phyloP scores from a whole-genome alignment of 1,284 basidiomycete species.

The Cutaneotrichosporon sp. region DNA sequence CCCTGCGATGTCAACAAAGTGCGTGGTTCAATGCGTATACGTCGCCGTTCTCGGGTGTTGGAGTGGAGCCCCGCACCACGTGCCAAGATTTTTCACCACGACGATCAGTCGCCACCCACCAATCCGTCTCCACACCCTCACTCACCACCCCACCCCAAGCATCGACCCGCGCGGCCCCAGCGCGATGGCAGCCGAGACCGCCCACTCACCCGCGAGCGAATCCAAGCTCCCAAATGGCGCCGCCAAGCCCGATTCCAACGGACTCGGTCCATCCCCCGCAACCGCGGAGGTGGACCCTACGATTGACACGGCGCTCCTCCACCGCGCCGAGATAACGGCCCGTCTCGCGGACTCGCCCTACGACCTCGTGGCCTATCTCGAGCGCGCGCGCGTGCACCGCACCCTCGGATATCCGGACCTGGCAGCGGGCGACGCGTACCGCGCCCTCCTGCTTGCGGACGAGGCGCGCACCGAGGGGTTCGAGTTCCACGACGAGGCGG shows the following conservation, averaged over 20 bases:
- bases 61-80: neutral
- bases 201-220: neutral
- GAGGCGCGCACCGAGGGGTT: slow-evolving; percentile 15
- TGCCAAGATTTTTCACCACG: neutral
- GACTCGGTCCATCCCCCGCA: neutral
- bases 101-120: neutral
- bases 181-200: neutral
- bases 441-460: slow-evolving; percentile 21
- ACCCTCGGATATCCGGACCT: slow-evolving; percentile 21
- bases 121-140: neutral
- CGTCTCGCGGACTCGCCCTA: slow-evolving; percentile 13
- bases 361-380: slow-evolving; percentile 17
- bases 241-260: neutral
- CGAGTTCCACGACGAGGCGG: slow-evolving; percentile 18
- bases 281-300: neutral
- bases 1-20: neutral
- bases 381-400: slow-evolving; percentile 3
- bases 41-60: too few relatives aligned
- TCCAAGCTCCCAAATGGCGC: neutral
- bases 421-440: slow-evolving; percentile 21
- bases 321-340: slow-evolving; percentile 1
- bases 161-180: neutral
- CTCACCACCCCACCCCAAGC: neutral
- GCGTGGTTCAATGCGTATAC: too few relatives aligned
- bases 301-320: neutral